phyloP scores from a whole-genome alignment of 768 basidiomycete species.

The Podaxis carcinomalis region DNA sequence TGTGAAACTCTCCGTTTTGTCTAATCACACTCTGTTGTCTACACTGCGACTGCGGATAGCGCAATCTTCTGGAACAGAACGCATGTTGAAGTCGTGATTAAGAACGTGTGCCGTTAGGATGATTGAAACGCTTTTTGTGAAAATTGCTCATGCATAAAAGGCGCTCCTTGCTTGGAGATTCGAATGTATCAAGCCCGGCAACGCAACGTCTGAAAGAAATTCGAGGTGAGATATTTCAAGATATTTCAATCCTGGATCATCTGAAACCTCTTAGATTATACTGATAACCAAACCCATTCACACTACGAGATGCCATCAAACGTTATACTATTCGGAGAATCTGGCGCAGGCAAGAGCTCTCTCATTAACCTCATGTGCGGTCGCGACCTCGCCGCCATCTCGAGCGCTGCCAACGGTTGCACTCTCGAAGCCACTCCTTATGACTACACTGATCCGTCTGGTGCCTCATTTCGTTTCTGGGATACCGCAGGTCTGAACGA shows the following conservation, averaged over 20 bases:
- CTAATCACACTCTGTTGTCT: no score
- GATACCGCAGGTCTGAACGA: constrained; percentile 40
- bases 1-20: no score
- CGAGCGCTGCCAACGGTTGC: constrained; percentile 27
- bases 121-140: no score
- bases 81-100: no score
- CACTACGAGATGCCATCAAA: constrained; percentile 13
- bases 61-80: no score
- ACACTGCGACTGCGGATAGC: no score
- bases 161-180: no score
- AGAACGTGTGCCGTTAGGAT: no score
- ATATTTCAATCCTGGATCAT: not conserved
- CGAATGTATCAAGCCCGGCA: no score
- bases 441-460: constrained; percentile 17
- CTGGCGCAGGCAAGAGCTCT: constrained; percentile 37
- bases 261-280: not conserved
- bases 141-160: no score
- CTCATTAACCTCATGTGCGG: constrained; percentile 36
- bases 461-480: constrained; percentile 23
- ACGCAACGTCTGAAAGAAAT: no score
- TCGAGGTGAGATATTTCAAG: no score
- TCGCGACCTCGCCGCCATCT: constrained; percentile 22
- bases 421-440: constrained; percentile 10
- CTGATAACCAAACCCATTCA: not conserved
- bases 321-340: constrained; percentile 37